Base-by-base conservation (phyloP, 495 filamentous ascomycete genomes). In the Xylaria palmicola region DNA sequence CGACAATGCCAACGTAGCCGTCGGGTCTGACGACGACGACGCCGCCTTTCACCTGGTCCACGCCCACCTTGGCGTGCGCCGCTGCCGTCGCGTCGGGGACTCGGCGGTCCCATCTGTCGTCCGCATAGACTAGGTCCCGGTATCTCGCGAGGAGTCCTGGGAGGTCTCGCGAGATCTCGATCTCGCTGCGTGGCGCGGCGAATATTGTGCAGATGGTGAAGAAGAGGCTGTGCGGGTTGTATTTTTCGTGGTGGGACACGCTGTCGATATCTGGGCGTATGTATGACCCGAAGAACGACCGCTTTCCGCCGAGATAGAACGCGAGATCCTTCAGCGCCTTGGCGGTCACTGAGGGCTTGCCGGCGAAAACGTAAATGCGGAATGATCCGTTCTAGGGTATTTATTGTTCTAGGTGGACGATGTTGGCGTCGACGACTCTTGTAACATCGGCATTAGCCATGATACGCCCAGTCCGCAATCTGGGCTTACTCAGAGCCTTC, bases 321-420 rank as follows among this genome's bases (percentile, higher is more conserved):
- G 87, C 86, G 41, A 95, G 79, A 70, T 92, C 90, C 17, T 77
- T 65, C 36, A 95, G 75, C 3, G 91, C 90, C 52, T 55, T 60
- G 4, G 63, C 41, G 17, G 84, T 88, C 52, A 75, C 73, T 10
- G 73, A 63, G 56, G 87, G 89, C 32, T 81, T 83, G 60, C 92
- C 92, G 41, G 85, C 90, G 66, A 95, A 94, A 62, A 96, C 68
- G 68, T 90, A 95, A 66, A 96, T 82, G 32, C 91, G 84, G 82
- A 92, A 96, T 9, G 91, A 86, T 57, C 92, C 91, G 74, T 95
- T 95, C 52, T 90, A 79, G 0, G 92, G 92, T 50, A 96, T 80
- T 60, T 93, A 90, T 73, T 96, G 91, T 75, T 96, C 92, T 39
- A 96, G 76, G 65, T 94, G 88, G 15, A 93, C 90, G 24, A 89